Percentiles rank a stretch among this genome's conserved stretches.
Conservation (phyloP, 1,139 yeast genomes). For the Suhomyces yuchorum region DNA sequence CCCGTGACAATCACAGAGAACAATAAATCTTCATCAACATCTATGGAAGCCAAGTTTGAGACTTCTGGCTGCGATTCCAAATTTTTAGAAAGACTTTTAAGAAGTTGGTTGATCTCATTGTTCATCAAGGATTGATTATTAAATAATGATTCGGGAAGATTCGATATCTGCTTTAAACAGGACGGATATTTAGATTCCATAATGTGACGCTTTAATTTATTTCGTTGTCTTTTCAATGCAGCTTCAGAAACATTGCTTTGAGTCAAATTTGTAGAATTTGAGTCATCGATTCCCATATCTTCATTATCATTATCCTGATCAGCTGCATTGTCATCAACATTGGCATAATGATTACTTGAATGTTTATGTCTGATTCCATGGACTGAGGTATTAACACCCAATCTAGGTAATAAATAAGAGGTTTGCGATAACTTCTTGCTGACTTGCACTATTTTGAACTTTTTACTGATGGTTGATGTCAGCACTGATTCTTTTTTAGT, state of each 20-base stretch:
- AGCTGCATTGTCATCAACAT: constrained; percentile 31
- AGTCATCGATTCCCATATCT: constrained; percentile 42
- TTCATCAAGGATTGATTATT: constrained; percentile 38
- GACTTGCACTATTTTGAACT: constrained; percentile 22
- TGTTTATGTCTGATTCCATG: constrained; percentile 38
- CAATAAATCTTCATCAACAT: constrained; percentile 42
- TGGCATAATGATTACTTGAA: constrained; percentile 19
- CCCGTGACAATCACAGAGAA: constrained; percentile 41
- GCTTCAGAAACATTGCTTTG: constrained; percentile 32
- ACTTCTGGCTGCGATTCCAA: constrained; percentile 26
- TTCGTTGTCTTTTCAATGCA: constrained; percentile 37
- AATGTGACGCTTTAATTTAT: constrained; percentile 31
- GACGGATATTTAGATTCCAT: constrained; percentile 44
- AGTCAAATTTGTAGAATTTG: constrained; percentile 16
- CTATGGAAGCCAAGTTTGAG: constrained; percentile 30
- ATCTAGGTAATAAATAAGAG: constrained; percentile 44
- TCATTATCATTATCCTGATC: constrained; percentile 46
- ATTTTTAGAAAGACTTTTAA: constrained; percentile 23
- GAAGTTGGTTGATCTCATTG: constrained; percentile 32
- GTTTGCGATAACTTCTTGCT: constrained; percentile 43
- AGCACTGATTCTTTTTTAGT: constrained; percentile 19
- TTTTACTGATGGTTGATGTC: constrained; percentile 6
- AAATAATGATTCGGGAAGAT: constrained; percentile 41
- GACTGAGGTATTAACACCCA: constrained; percentile 52
- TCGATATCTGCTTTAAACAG: constrained; percentile 37